Conservation (phyloP, 2,329 filamentous ascomycete genomes). For the Purpureocillium takamizusanense region DNA sequence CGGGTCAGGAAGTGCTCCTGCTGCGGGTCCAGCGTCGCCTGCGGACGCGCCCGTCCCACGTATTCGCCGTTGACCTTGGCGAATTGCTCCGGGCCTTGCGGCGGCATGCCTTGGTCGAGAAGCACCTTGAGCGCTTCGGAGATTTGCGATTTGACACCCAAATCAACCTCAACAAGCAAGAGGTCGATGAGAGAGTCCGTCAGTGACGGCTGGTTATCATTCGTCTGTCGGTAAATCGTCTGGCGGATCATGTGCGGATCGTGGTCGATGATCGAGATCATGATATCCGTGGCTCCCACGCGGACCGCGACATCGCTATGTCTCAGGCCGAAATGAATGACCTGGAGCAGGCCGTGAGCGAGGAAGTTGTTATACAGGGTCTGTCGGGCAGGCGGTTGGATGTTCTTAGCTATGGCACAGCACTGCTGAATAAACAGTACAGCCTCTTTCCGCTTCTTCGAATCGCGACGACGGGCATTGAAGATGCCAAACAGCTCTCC, state of each 20-base stretch:
- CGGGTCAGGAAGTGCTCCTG: slow-evolving; percentile 78
- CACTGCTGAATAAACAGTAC: slow-evolving; percentile 97
- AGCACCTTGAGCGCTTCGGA: slow-evolving; percentile 92
- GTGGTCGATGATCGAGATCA: slow-evolving; percentile 91
- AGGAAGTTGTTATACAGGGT: slow-evolving; percentile 87
- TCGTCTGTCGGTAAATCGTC: slow-evolving; percentile 86
- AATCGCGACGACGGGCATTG: slow-evolving; percentile 50
- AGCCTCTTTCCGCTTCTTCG: slow-evolving; percentile 79
- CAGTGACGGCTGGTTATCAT: slow-evolving; percentile 74
- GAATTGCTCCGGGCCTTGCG: slow-evolving; percentile 42
- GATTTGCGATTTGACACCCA: slow-evolving; percentile 92
- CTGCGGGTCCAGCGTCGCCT: slow-evolving; percentile 52
- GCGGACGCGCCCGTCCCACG: slow-evolving; percentile 50
- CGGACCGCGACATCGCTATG: slow-evolving; percentile 77
- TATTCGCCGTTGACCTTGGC: slow-evolving; percentile 61
- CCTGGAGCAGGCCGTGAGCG: slow-evolving; percentile 72
- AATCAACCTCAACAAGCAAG: slow-evolving; percentile 79
- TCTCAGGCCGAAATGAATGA: slow-evolving; percentile 85
- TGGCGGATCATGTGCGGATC: slow-evolving; percentile 89
- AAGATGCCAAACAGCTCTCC: slow-evolving; percentile 86
- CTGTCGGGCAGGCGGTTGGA: slow-evolving; percentile 74
- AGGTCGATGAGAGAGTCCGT: slow-evolving; percentile 92
- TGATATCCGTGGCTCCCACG: slow-evolving; percentile 85
- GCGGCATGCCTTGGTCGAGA: slow-evolving; percentile 58
- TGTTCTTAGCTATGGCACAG: slow-evolving; percentile 85